phyloP scores from a whole-genome alignment of 1,284 basidiomycete genomes.

The Ceratorhiza oryzae-sativae region DNA sequence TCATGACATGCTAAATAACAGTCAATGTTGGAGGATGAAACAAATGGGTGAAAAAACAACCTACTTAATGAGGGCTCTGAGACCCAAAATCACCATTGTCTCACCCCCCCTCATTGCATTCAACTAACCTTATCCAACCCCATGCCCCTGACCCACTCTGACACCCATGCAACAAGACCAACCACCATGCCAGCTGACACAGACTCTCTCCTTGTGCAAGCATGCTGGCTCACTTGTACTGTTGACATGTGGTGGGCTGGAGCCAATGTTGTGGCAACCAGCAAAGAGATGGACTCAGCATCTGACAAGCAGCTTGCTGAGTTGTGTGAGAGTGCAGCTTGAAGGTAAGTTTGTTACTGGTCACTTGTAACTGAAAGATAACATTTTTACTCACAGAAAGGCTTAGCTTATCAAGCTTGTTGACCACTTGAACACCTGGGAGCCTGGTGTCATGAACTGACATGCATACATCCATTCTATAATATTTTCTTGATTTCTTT shows the following conservation, averaged over 20 bases:
- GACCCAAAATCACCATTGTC: neutral
- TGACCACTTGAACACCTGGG: no score
- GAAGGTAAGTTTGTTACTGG: neutral
- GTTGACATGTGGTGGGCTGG: conserved; percentile 5
- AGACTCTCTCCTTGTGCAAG: neutral
- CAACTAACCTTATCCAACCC: neutral
- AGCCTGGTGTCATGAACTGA: no score
- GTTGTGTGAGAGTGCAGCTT: neutral
- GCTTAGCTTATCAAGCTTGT: no score
- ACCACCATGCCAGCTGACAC: neutral
- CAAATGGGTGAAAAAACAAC: neutral
- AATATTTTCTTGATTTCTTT: no score
- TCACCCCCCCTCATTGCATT: neutral
- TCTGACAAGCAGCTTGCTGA: neutral
- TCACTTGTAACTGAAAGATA: neutral
- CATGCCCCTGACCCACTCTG: neutral
- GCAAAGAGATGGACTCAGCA: neutral
- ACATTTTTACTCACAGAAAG: neutral
- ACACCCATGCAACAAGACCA: neutral
- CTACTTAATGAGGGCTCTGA: neutral
- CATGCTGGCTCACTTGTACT: neutral
- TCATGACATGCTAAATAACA: neutral
- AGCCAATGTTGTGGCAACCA: neutral
- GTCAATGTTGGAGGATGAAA: neutral
- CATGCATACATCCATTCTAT: no score